Evolutionary conservation across 257 asterid species (phyloP).

Genomic region (Nicotiana tabacum): DNA sequence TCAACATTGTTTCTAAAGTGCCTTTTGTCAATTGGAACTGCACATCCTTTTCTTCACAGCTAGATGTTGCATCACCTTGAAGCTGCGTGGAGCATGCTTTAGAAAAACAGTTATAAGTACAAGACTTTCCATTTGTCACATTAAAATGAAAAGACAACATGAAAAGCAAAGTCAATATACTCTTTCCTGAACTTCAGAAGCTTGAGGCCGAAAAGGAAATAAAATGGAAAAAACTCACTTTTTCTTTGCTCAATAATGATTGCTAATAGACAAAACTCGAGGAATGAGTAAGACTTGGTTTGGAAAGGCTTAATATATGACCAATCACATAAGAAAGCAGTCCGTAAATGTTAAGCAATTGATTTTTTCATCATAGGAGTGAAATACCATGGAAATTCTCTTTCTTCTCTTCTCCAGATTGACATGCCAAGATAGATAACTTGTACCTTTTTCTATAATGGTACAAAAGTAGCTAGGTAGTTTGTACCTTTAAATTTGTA

Average conservation of each 20-base stretch:
- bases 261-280: no score
- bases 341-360: no score
- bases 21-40: constrained; percentile 52
- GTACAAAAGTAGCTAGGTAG: no score
- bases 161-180: neutral
- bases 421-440: neutral
- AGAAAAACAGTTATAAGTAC: neutral
- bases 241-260: no score
- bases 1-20: constrained; percentile 55
- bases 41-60: constrained; percentile 27
- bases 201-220: no score
- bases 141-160: neutral
- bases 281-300: no score
- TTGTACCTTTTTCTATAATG: no score
- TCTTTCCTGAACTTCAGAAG: no score
- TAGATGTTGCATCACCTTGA: constrained; percentile 30
- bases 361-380: no score
- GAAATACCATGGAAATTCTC: neutral
- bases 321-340: no score
- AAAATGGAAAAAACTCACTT: no score
- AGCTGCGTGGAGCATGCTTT: constrained; percentile 27
- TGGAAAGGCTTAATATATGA: no score
- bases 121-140: neutral
- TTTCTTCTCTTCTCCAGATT: neutral
- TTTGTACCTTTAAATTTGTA: constrained; percentile 38